A percentile compares a stretch with the other conserved stretches of the same genome.
Evolutionary conservation across 1,284 basidiomycete species (phyloP).

Genomic region (Porphyrellus sp.): DNA sequence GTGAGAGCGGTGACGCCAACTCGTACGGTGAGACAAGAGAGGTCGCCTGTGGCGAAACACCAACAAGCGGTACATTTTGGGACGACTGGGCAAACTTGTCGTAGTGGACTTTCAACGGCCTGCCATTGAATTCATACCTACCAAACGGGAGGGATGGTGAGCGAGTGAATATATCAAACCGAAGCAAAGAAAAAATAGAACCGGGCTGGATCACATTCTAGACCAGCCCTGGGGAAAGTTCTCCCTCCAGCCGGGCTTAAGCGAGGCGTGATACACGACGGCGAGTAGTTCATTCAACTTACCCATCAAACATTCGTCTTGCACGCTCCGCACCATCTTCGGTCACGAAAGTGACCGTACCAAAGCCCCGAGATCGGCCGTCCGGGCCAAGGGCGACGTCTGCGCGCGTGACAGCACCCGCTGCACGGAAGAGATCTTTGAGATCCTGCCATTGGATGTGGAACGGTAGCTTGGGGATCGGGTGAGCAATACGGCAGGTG

Average conservation of each 20-base stretch:
- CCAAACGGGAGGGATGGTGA: conserved; percentile 9
- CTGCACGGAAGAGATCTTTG: conserved; percentile 93
- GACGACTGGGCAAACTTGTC: conserved; percentile 64
- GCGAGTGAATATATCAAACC: conserved; percentile 2
- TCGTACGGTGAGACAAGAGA: conserved; percentile 29
- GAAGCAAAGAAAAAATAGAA: background rate
- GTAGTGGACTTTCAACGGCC: conserved; percentile 81
- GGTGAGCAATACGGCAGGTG: conserved; percentile 20
- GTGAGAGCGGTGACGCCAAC: conserved; percentile 26
- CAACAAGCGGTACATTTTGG: conserved; percentile 32
- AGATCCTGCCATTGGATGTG: conserved; percentile 98
- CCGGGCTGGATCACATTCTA: background rate
- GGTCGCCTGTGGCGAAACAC: conserved; percentile 20
- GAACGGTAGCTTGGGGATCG: conserved; percentile 76
- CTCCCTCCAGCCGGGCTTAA: background rate
- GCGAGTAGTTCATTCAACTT: conserved; percentile 27
- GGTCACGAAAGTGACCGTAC: conserved; percentile 92
- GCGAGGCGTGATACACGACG: background rate
- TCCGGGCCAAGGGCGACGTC: conserved; percentile 93
- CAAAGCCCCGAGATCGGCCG: conserved; percentile 90
- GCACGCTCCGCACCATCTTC: conserved; percentile 86
- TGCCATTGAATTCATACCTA: conserved; percentile 85
- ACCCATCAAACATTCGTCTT: conserved; percentile 86
- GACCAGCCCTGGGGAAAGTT: background rate
- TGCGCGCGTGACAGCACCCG: conserved; percentile 90